Evolutionary conservation across 106 monocot genomes (phyloP).

Genomic region (Xerophyta viscosa): DNA sequence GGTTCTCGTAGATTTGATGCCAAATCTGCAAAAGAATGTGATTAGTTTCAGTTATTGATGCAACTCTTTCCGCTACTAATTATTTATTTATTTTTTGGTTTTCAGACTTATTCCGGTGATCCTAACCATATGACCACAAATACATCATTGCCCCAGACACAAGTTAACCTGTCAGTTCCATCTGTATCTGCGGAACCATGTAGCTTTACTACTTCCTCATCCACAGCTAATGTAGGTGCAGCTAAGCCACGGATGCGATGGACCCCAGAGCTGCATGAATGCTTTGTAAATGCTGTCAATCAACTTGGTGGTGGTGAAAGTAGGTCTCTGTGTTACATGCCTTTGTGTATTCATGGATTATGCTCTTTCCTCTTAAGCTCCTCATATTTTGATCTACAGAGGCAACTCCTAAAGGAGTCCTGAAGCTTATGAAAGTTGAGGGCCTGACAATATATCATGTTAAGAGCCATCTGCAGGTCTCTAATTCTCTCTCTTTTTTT

Average conservation of each 20-base stretch:
- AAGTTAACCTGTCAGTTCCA: constrained; percentile 17
- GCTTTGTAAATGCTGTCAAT: constrained; percentile 82
- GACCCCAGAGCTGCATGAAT: constrained; percentile 83
- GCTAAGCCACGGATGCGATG: constrained; percentile 67
- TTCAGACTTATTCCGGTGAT: constrained; percentile 16
- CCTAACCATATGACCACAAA: constrained; percentile 9
- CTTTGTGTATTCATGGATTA: not conserved
- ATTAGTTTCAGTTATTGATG: too few species aligned
- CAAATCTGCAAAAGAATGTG: too few species aligned
- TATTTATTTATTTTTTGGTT: constrained; percentile 2
- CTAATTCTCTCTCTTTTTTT: too few species aligned
- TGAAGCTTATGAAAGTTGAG: constrained; percentile 83
- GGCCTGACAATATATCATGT: constrained; percentile 90
- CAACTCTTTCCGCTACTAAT: too few species aligned
- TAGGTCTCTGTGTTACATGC: constrained; percentile 19
- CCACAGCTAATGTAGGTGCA: constrained; percentile 32
- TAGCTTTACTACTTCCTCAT: constrained; percentile 15
- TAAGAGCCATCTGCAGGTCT: constrained; percentile 93
- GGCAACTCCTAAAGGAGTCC: constrained; percentile 89
- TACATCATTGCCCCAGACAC: constrained; percentile 17
- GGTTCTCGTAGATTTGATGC: too few species aligned
- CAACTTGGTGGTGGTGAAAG: constrained; percentile 89
- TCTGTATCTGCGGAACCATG: constrained; percentile 33
- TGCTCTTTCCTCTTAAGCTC: not conserved
- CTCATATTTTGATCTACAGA: constrained; percentile 33